Evolutionary conservation across 2,329 filamentous ascomycete genomes (phyloP).

Genomic region (Parastagonospora avenae): DNA sequence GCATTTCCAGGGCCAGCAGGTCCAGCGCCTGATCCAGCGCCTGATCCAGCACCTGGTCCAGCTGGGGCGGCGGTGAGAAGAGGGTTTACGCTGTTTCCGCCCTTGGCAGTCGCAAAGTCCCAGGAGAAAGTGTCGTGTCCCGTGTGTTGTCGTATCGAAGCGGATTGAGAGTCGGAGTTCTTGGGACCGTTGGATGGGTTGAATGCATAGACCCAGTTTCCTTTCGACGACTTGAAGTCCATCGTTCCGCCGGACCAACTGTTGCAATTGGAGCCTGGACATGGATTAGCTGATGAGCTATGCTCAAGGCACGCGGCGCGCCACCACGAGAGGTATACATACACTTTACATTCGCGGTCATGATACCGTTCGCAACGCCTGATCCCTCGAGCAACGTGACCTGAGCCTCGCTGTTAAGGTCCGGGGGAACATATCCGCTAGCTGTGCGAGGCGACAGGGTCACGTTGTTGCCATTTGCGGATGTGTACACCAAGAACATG

Average conservation of each 20-base stretch:
- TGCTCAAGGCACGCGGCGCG: too few species aligned
- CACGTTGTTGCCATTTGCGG: slow-evolving; percentile 58
- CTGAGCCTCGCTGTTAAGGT: slow-evolving; percentile 49
- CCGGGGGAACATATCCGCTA: slow-evolving; percentile 52
- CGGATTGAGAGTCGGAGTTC: slow-evolving; percentile 52
- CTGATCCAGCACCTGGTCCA: slow-evolving; percentile 22
- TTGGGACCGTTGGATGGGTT: slow-evolving; percentile 53
- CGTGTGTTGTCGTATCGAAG: slow-evolving; percentile 54
- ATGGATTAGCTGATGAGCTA: slow-evolving; percentile 12
- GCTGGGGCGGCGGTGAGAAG: slow-evolving; percentile 39
- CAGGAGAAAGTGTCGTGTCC: slow-evolving; percentile 50
- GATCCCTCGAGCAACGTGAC: slow-evolving; percentile 59
- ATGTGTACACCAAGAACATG: slow-evolving; percentile 65
- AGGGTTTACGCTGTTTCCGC: slow-evolving; percentile 54
- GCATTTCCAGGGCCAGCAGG: slow-evolving; percentile 8
- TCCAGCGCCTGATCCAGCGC: slow-evolving; percentile 3
- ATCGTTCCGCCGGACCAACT: slow-evolving; percentile 59
- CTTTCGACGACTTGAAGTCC: slow-evolving; percentile 52
- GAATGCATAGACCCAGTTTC: slow-evolving; percentile 59
- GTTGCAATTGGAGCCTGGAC: slow-evolving; percentile 56
- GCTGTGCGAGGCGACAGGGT: slow-evolving; percentile 61
- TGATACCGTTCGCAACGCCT: slow-evolving; percentile 57
- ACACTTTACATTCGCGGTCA: slow-evolving; percentile 64
- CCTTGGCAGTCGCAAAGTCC: slow-evolving; percentile 56
- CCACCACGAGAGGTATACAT: slow-evolving; percentile 12